phyloP scores from a whole-genome alignment of 2,329 filamentous ascomycete genomes.

The Talaromyces sp. region DNA sequence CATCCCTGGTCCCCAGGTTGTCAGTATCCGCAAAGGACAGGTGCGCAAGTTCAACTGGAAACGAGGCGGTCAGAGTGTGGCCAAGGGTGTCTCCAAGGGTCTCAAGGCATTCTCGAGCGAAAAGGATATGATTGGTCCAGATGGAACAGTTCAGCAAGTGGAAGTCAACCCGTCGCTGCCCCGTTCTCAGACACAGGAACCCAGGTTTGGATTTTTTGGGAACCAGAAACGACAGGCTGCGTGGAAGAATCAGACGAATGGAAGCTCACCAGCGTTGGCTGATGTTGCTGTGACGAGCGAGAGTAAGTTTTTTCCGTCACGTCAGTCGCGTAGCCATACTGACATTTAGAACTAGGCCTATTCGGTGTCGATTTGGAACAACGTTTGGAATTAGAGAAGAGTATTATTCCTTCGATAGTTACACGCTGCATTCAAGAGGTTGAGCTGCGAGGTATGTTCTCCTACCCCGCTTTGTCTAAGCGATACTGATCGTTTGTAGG shows the following conservation, averaged over 20 bases:
- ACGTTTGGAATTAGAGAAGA: conserved; percentile 82
- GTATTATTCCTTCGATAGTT: conserved; percentile 85
- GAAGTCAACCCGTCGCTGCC: conserved; percentile 30
- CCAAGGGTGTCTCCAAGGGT: conserved; percentile 90
- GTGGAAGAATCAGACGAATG: conserved; percentile 44
- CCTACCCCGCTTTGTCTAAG: background rate
- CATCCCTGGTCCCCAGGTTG: conserved; percentile 78
- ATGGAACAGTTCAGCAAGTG: conserved; percentile 21
- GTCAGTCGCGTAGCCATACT: background rate
- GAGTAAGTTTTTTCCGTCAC: conserved; percentile 33
- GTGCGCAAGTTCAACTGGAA: conserved; percentile 99
- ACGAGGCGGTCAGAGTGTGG: conserved; percentile 89
- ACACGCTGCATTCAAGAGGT: conserved; percentile 95
- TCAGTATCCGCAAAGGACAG: conserved; percentile 92
- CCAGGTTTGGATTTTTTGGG: conserved; percentile 68
- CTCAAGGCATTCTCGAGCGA: conserved; percentile 83
- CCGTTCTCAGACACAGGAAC: conserved; percentile 45
- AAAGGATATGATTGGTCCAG: conserved; percentile 35
- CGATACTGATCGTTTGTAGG: conserved; percentile 34
- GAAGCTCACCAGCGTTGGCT: conserved; percentile 43
- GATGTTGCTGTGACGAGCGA: conserved; percentile 34
- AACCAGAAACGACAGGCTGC: conserved; percentile 47
- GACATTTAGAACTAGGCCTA: conserved; percentile 51
- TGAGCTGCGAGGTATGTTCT: conserved; percentile 69
- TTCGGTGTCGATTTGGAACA: conserved; percentile 89